phyloP scores from a whole-genome alignment of 2,329 filamentous ascomycete genomes.

The Diaporthe capsici region DNA sequence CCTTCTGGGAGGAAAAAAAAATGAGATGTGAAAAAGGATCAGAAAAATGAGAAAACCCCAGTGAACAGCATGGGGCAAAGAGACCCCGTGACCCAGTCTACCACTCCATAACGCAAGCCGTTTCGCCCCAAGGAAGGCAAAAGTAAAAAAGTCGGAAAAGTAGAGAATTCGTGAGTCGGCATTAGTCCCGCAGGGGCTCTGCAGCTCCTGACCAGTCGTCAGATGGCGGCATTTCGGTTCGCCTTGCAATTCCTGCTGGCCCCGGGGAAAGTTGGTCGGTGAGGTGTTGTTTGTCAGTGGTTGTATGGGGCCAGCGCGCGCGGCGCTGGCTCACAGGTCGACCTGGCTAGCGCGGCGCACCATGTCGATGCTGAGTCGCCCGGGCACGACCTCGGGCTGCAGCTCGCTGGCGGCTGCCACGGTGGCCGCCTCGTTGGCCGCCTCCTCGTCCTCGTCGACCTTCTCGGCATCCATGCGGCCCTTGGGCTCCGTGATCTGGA shows the following conservation, averaged over 20 bases:
- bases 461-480: constrained; percentile 58
- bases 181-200: constrained; percentile 25
- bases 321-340: constrained; percentile 34
- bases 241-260: constrained; percentile 25
- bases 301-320: not conserved
- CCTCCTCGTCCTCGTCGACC: constrained; percentile 56
- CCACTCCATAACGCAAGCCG: constrained; percentile 30
- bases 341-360: constrained; percentile 41
- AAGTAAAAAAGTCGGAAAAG: constrained; percentile 7
- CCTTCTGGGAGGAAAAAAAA: not conserved
- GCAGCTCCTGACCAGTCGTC: constrained; percentile 32
- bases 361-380: constrained; percentile 41
- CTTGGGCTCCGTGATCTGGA: constrained; percentile 79
- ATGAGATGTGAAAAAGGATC: constrained; percentile 6
- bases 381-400: constrained; percentile 42
- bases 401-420: constrained; percentile 41
- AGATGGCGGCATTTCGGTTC: not conserved
- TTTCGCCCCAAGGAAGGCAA: constrained; percentile 16
- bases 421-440: constrained; percentile 47
- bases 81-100: constrained; percentile 25
- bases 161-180: constrained; percentile 41
- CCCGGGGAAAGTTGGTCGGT: not conserved
- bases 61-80: not conserved
- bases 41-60: constrained; percentile 12
- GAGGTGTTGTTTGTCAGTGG: not conserved